Evolutionary conservation across 2,329 filamentous ascomycete species (phyloP).

Genomic region (Neophaeococcomyces aloes): DNA sequence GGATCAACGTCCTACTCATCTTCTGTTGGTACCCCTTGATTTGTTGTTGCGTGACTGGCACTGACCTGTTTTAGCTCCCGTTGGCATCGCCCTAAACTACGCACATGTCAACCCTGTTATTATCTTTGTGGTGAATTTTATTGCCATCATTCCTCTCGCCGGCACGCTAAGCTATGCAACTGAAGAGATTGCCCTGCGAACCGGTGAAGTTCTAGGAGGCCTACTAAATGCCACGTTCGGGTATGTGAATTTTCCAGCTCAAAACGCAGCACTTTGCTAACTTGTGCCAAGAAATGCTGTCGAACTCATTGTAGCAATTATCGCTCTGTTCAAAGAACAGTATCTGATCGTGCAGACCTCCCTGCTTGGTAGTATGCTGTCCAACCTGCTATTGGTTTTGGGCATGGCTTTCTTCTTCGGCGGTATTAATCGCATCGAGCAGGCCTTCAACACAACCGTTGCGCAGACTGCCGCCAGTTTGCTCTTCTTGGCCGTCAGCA

Average conservation of each 20-base stretch:
- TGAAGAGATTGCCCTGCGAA: conserved; percentile 70
- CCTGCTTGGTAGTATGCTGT: conserved; percentile 81
- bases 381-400: conserved; percentile 77
- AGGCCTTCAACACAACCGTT: conserved; percentile 85
- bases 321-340: conserved; percentile 64
- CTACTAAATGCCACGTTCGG: conserved; percentile 86
- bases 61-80: conserved; percentile 8
- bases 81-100: conserved; percentile 50
- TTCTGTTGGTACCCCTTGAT: conserved; percentile 27
- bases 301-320: conserved; percentile 78
- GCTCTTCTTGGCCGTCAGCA: conserved; percentile 66
- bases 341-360: conserved; percentile 86
- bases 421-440: conserved; percentile 65
- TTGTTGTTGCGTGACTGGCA: conserved; percentile 28
- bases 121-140: conserved; percentile 82
- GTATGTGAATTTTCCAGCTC: conserved; percentile 32
- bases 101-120: conserved; percentile 48
- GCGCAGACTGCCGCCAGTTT: conserved; percentile 80
- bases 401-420: conserved; percentile 91
- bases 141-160: conserved; percentile 83
- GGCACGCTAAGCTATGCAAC: conserved; percentile 80
- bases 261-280: neutral
- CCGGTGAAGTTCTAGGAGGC: conserved; percentile 77
- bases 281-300: conserved; percentile 53
- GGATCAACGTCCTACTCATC: conserved; percentile 74